phyloP scores from a whole-genome alignment of 768 basidiomycete species.

The Albatrellus ellisii region DNA sequence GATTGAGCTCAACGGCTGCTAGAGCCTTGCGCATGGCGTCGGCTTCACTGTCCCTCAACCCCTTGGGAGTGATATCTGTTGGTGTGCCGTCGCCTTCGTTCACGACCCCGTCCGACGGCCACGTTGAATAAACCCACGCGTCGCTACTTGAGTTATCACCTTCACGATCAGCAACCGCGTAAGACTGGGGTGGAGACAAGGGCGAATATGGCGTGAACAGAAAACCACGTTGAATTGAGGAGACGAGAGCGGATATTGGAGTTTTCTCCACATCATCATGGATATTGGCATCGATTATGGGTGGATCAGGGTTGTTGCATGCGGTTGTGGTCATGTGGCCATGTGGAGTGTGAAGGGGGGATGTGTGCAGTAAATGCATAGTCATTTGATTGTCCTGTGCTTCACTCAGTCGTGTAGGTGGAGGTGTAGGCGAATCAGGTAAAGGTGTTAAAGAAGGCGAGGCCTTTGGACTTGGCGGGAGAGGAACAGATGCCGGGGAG shows the following conservation, averaged over 20 bases:
- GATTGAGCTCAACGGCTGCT: too few species aligned
- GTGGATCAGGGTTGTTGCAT: neutral
- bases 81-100: too few species aligned
- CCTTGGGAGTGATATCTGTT: too few species aligned
- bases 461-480: slow-evolving; percentile 8
- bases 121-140: slow-evolving; percentile 10
- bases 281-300: neutral
- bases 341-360: neutral
- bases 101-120: too few species aligned
- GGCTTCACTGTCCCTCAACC: too few species aligned
- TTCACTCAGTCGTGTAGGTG: neutral
- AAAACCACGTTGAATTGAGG: slow-evolving; percentile 53
- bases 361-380: neutral
- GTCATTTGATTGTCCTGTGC: neutral
- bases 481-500: slow-evolving; percentile 2
- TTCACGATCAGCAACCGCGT: slow-evolving; percentile 13
- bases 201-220: slow-evolving; percentile 51
- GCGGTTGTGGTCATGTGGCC: neutral
- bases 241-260: slow-evolving; percentile 48
- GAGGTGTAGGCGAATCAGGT: slow-evolving; percentile 3
- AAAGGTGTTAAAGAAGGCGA: slow-evolving; percentile 7
- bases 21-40: too few species aligned
- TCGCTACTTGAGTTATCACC: too few species aligned
- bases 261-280: slow-evolving; percentile 21
- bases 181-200: slow-evolving; percentile 42